phyloP scores from a whole-genome alignment of 441 rosid species.

The Bruguiera hainesii region DNA sequence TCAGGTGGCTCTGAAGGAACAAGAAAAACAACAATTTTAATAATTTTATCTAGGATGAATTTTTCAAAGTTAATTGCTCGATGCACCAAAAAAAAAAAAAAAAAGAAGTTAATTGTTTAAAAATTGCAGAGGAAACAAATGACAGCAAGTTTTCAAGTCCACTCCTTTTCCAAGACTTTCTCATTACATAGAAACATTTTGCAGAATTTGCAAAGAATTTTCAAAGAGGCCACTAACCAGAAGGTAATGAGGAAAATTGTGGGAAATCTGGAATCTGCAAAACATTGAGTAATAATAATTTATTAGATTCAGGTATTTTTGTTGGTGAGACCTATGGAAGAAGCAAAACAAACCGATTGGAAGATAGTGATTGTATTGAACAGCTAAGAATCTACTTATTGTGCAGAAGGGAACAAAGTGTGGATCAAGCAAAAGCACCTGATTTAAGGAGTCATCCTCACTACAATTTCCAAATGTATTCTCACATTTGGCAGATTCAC shows the following conservation, averaged over 20 bases:
- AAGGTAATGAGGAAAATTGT: constrained; percentile 29
- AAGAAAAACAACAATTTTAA: constrained; percentile 9
- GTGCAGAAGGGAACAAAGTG: constrained; percentile 9
- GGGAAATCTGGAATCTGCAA: constrained; percentile 39
- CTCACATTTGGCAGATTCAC: neutral
- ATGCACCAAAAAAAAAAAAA: no score
- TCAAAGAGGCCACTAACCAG: constrained; percentile 40
- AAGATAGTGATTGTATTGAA: neutral
- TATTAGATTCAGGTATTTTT: neutral
- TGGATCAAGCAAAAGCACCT: constrained; percentile 25
- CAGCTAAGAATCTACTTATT: neutral
- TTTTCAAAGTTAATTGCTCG: neutral
- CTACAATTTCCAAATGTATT: neutral
- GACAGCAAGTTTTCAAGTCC: neutral
- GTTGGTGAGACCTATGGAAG: neutral
- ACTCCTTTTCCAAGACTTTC: neutral
- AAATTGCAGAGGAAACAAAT: neutral
- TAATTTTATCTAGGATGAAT: neutral
- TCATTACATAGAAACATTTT: constrained; percentile 1
- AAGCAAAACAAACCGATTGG: neutral
- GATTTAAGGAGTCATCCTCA: constrained; percentile 4
- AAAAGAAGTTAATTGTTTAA: neutral
- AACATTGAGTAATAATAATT: neutral
- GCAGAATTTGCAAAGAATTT: constrained; percentile 1
- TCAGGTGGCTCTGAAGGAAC: constrained; percentile 63